Evolutionary conservation across 148 eudicot genomes (phyloP).

Genomic region (Camellia granthamiana): DNA sequence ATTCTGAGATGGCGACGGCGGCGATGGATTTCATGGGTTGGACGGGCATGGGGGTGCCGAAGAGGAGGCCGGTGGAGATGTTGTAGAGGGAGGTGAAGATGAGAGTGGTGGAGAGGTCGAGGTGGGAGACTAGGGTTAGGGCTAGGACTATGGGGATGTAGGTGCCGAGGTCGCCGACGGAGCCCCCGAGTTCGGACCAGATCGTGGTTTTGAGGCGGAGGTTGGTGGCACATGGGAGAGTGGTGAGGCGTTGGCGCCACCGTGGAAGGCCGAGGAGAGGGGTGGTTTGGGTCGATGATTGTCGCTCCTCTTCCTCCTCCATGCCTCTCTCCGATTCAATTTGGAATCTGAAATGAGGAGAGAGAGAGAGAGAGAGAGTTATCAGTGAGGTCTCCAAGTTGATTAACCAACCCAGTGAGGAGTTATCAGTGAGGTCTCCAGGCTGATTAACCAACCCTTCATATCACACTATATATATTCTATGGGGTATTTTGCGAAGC

Average conservation of each 20-base stretch:
- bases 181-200: constrained; percentile 46
- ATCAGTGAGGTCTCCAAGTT: too few relatives aligned
- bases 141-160: constrained; percentile 60
- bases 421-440: too few relatives aligned
- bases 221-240: constrained; percentile 21
- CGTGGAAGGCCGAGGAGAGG: constrained; percentile 14
- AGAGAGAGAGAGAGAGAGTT: too few relatives aligned
- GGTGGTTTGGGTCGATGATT: neutral
- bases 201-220: constrained; percentile 43
- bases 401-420: too few relatives aligned
- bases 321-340: neutral
- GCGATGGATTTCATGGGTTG: too few relatives aligned
- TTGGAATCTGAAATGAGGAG: neutral
- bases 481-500: too few relatives aligned
- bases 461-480: too few relatives aligned
- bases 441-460: too few relatives aligned
- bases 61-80: too few relatives aligned
- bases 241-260: constrained; percentile 11
- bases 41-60: too few relatives aligned
- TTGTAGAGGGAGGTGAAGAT: too few relatives aligned
- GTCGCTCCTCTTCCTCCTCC: neutral
- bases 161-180: constrained; percentile 61
- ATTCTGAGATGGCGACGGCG: too few relatives aligned
- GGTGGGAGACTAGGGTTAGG: constrained; percentile 45
- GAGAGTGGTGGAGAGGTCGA: constrained; percentile 26